A percentile compares a stretch with the other conserved stretches of the same genome.
Evolutionary conservation across 176 grass and related monocot species (phyloP).

Genomic region (Carex littledalei): DNA sequence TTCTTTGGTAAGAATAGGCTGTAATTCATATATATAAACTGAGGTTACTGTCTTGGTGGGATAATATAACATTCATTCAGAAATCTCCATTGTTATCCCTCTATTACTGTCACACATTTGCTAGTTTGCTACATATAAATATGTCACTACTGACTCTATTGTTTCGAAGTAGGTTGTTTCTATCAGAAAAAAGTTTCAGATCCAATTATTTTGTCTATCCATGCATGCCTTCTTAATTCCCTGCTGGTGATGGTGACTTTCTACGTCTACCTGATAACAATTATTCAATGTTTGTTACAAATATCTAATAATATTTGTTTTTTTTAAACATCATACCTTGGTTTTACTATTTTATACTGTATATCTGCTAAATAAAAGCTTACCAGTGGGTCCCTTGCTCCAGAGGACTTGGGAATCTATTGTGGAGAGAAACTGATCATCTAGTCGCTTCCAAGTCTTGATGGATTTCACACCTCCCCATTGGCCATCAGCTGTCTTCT

Average conservation of each 20-base stretch:
- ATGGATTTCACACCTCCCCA: slow-evolving; percentile 89
- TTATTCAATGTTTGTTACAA: slow-evolving; percentile 9
- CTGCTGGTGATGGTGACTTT: slow-evolving; percentile 34
- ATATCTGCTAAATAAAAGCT: slow-evolving; percentile 17
- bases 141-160: not conserved
- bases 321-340: not conserved
- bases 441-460: slow-evolving; percentile 95
- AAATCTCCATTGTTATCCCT: too few relatives aligned
- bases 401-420: slow-evolving; percentile 81
- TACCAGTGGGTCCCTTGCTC: slow-evolving; percentile 68
- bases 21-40: too few relatives aligned
- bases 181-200: not conserved
- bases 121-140: slow-evolving; percentile 5
- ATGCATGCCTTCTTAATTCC: slow-evolving; percentile 28
- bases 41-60: too few relatives aligned
- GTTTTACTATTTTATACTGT: not conserved
- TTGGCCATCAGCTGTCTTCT: slow-evolving; percentile 44
- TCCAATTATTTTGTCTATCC: not conserved
- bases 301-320: not conserved
- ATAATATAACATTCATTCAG: too few relatives aligned
- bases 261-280: slow-evolving; percentile 47
- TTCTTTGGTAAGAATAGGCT: too few relatives aligned
- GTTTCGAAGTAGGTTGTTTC: not conserved
- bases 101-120: not conserved
- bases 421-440: slow-evolving; percentile 67